Evolutionary conservation across 1,284 basidiomycete species (phyloP).

Genomic region (Naganishia liquefaciens): DNA sequence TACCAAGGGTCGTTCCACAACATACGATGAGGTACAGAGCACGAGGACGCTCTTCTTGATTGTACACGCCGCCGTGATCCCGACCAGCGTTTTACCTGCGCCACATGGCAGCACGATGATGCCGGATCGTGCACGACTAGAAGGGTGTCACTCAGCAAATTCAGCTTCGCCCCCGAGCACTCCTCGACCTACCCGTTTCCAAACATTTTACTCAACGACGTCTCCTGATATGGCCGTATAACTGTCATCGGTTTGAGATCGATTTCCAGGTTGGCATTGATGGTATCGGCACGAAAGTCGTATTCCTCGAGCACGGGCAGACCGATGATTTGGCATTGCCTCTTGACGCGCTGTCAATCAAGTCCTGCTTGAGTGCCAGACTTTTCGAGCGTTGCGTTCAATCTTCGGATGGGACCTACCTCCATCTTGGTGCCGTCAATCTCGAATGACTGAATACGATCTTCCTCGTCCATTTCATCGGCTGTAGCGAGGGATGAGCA

Average conservation of each 20-base stretch:
- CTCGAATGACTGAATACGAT: slow-evolving; percentile 92
- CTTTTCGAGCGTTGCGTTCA: neutral
- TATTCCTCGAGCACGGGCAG: slow-evolving; percentile 97
- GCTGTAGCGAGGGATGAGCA: slow-evolving; percentile 54
- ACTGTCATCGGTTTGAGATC: slow-evolving; percentile 94
- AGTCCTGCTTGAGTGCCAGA: neutral
- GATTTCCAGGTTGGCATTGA: slow-evolving; percentile 92
- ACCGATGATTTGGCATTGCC: slow-evolving; percentile 88
- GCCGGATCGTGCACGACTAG: slow-evolving; percentile 88
- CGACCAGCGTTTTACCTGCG: slow-evolving; percentile 97
- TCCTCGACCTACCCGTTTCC: slow-evolving; percentile 73
- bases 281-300: slow-evolving; percentile 92
- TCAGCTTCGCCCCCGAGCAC: slow-evolving; percentile 4
- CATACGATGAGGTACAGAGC: slow-evolving; percentile 92
- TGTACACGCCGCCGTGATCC: slow-evolving; percentile 97
- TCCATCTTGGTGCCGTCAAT: slow-evolving; percentile 90
- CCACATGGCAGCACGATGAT: slow-evolving; percentile 99
- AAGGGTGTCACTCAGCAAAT: neutral
- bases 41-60: slow-evolving; percentile 99
- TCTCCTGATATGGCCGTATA: slow-evolving; percentile 96
- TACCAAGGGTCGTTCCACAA: slow-evolving; percentile 32
- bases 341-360: slow-evolving; percentile 73
- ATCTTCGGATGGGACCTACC: slow-evolving; percentile 58
- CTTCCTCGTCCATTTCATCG: slow-evolving; percentile 92
- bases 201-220: slow-evolving; percentile 96